Percentiles rank a stretch among this genome's conserved stretches.
Conservation (phyloP, 2,329 filamentous ascomycete genomes). For the Neonectria ditissima region DNA sequence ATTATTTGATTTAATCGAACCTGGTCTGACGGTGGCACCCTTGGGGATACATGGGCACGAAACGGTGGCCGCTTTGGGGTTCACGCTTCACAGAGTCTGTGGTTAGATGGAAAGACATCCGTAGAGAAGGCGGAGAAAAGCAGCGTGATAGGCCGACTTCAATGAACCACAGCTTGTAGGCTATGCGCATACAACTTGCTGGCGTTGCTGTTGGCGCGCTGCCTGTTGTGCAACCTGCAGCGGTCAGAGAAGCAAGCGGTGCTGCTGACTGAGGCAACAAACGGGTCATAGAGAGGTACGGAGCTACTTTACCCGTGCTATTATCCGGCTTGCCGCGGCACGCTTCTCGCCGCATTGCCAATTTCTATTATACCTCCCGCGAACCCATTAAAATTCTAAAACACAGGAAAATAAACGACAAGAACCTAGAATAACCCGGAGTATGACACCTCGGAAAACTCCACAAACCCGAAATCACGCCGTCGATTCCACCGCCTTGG, state of each 20-base stretch:
- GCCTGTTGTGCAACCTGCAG: slow-evolving; percentile 14
- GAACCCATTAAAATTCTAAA: slow-evolving; percentile 8
- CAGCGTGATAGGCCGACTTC: background rate
- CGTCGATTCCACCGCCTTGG: slow-evolving; percentile 23
- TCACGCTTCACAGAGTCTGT: background rate
- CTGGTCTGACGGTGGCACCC: slow-evolving; percentile 33
- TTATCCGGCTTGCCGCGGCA: background rate
- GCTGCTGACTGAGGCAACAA: background rate
- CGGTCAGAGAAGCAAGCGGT: background rate
- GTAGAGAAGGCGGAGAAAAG: background rate
- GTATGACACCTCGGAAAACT: slow-evolving; percentile 20
- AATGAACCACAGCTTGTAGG: background rate
- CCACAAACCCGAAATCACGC: slow-evolving; percentile 22
- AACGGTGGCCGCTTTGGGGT: slow-evolving; percentile 35
- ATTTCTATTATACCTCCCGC: background rate
- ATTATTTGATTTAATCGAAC: slow-evolving; percentile 26
- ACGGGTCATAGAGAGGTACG: background rate
- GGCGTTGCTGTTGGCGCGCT: slow-evolving; percentile 3
- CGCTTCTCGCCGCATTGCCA: slow-evolving; percentile 20
- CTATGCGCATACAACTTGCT: background rate
- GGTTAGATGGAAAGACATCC: background rate
- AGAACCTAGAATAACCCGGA: background rate
- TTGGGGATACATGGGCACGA: slow-evolving; percentile 10
- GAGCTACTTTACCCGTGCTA: slow-evolving; percentile 2
- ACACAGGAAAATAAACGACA: slow-evolving; percentile 3